Evolutionary conservation across 2,329 filamentous ascomycete genomes (phyloP), one percentile per base, ranked within the genome.

Genomic region (Hypoxylon sp.): DNA sequence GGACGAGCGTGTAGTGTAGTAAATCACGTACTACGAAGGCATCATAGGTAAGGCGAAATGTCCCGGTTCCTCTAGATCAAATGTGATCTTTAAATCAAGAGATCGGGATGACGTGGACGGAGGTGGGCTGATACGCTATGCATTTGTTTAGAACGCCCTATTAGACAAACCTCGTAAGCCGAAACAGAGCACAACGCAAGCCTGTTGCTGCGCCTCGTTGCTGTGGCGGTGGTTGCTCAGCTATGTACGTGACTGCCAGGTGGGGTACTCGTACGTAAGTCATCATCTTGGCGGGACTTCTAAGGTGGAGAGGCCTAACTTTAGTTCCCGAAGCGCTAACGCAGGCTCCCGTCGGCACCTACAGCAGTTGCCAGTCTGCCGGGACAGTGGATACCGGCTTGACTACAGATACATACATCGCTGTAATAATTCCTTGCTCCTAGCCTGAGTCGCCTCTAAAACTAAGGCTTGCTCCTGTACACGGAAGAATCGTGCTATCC

Each of bases 21-120:
- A 50, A 55, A 50, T 65, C 14, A 44, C 30, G 42, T 40, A 48
- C 54, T 51, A 62, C 48, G 20, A 48, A 56, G 44, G 33, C 55
- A 63, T 60, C 30, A 35, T 58, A 66, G 48, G 58, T 61, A 56
- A 53, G 31, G 11, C 17, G 51, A 58, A 57, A 67, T 22, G 58
- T 56, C 35, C 13, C 31, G 55, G 20, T 27, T 3, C 33, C 30
- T 59, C 22, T 13, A 22, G 17, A 37, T 37, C 14, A 54, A 54
- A 54, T 22, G n/a, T 10, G 30, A 58, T 64, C 25, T 27, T 56
- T 44, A 57, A 66, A 61, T 60, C 30, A 25, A 58, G 20, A 55
- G 27, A 46, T 13, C 10, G 25, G 27, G 48, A 49, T 72, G 69
- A 72, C 69, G 67, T 72, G 69, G 64, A 68, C 64, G 17, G 55